phyloP scores from a whole-genome alignment of 768 basidiomycete genomes.

The Tylopilus plumbeoviolaceoides region DNA sequence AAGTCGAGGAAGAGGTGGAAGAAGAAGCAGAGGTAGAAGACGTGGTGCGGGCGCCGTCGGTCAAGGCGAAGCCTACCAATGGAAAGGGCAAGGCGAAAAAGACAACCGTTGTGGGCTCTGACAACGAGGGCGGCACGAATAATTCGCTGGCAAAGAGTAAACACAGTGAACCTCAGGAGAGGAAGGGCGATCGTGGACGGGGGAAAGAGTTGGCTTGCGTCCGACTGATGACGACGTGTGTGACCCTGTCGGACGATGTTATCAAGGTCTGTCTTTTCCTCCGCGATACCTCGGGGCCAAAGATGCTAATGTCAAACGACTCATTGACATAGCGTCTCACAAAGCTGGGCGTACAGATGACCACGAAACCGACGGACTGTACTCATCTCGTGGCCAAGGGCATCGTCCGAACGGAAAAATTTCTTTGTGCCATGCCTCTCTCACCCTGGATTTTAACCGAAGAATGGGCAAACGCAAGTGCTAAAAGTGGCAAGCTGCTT shows the following conservation, averaged over 20 bases:
- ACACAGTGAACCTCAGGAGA: not conserved
- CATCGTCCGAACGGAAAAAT: constrained; percentile 83
- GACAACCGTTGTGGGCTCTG: not conserved
- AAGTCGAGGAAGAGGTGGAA: constrained; percentile 18
- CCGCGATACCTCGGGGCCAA: too few species aligned
- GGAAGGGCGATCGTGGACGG: constrained; percentile 8
- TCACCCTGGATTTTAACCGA: constrained; percentile 60
- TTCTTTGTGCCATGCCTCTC: constrained; percentile 68
- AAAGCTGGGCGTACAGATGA: constrained; percentile 64
- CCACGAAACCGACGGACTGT: constrained; percentile 58
- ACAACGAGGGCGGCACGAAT: constrained; percentile 1
- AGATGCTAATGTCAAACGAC: not conserved
- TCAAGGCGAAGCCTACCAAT: constrained; percentile 6
- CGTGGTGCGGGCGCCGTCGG: constrained; percentile 10
- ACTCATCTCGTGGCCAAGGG: constrained; percentile 73
- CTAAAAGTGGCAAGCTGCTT: constrained; percentile 52
- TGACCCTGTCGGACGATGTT: constrained; percentile 52
- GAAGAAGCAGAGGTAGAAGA: constrained; percentile 24
- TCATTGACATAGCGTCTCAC: constrained; percentile 44
- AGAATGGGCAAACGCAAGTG: constrained; percentile 65
- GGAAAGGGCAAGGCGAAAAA: constrained; percentile 10
- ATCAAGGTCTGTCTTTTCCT: constrained; percentile 44
- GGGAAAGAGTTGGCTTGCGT: constrained; percentile 23
- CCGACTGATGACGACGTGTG: constrained; percentile 65
- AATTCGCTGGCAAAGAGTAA: constrained; percentile 5